A percentile compares a stretch with the other conserved stretches of the same genome.
These are phyloP conservation scores for Coemansia sp. DNA, from an alignment of 192 early-diverging fungal species.

Conservation along the genomic window DNA sequence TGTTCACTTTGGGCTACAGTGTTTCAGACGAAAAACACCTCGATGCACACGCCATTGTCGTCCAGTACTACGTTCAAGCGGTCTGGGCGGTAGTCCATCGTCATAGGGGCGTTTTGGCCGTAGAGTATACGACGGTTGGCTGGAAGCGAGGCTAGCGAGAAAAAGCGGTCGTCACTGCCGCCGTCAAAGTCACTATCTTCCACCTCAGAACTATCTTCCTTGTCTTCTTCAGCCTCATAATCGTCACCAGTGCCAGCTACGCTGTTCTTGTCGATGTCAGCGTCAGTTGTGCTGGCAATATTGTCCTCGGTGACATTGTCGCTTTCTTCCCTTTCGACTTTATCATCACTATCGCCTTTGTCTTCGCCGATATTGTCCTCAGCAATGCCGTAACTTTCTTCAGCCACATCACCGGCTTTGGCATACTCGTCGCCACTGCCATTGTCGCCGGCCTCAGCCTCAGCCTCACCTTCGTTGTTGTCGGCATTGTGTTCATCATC, in stretches of 20 bases:
- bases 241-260: neutral
- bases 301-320: neutral
- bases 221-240: neutral
- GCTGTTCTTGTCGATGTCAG: neutral
- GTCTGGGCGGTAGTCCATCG: slow-evolving; percentile 25
- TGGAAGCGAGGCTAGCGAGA: slow-evolving; percentile 5
- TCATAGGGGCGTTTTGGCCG: slow-evolving; percentile 16
- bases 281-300: neutral
- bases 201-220: neutral
- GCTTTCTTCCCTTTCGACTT: neutral
- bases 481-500: neutral
- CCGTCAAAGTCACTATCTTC: neutral
- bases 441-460: neutral
- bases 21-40: slow-evolving; percentile 14
- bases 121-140: slow-evolving; percentile 22
- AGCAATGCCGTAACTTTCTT: too few species aligned
- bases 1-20: neutral
- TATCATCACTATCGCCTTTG: too few species aligned
- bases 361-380: too few species aligned
- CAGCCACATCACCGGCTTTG: neutral
- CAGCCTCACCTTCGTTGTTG: neutral
- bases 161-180: neutral
- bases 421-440: slow-evolving; percentile 1
- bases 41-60: slow-evolving; percentile 14
- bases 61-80: slow-evolving; percentile 33